Percentiles rank a stretch among this genome's conserved stretches.
These are phyloP conservation scores for Lachancea meyersii DNA, from an alignment of 805 yeast genomes.

Conservation along the genomic window DNA sequence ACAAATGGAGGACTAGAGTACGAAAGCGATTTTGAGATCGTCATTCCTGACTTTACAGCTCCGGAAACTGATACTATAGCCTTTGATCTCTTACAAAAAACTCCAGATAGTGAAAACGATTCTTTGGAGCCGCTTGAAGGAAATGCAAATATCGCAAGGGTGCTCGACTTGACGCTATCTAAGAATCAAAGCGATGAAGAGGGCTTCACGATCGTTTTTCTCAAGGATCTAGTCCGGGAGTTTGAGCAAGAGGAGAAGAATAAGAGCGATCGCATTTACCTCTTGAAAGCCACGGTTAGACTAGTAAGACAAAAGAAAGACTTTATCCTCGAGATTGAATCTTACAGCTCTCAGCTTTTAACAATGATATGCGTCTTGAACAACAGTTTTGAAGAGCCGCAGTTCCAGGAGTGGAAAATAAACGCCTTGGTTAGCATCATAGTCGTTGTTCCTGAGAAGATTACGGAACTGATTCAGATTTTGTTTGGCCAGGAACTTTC, in stretches of 20 bases:
- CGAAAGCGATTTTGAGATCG: conserved; percentile 25
- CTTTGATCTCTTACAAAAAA: background rate
- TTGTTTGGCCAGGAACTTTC: conserved; percentile 72
- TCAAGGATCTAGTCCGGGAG: conserved; percentile 63
- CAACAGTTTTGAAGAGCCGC: conserved; percentile 49
- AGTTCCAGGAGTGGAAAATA: conserved; percentile 62
- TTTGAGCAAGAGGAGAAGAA: conserved; percentile 41
- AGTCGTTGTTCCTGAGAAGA: conserved; percentile 44
- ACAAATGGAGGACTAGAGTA: conserved; percentile 23
- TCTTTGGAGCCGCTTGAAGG: background rate
- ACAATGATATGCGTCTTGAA: conserved; percentile 45
- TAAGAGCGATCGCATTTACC: conserved; percentile 39
- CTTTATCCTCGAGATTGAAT: conserved; percentile 55
- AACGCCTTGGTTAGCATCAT: conserved; percentile 59
- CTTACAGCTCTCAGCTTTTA: conserved; percentile 51
- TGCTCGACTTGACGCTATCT: background rate
- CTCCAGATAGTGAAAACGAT: background rate
- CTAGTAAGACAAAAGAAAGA: conserved; percentile 59
- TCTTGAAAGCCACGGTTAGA: conserved; percentile 36
- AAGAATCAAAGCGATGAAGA: conserved; percentile 29
- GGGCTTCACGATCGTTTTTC: conserved; percentile 54
- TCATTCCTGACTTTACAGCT: conserved; percentile 14
- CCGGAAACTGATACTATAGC: background rate
- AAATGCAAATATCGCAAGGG: background rate
- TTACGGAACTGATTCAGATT: conserved; percentile 36